Percentiles rank a stretch among this genome's conserved stretches.
Conservation (phyloP, 2,329 filamentous ascomycete genomes). For the Cytospora piceicola region DNA sequence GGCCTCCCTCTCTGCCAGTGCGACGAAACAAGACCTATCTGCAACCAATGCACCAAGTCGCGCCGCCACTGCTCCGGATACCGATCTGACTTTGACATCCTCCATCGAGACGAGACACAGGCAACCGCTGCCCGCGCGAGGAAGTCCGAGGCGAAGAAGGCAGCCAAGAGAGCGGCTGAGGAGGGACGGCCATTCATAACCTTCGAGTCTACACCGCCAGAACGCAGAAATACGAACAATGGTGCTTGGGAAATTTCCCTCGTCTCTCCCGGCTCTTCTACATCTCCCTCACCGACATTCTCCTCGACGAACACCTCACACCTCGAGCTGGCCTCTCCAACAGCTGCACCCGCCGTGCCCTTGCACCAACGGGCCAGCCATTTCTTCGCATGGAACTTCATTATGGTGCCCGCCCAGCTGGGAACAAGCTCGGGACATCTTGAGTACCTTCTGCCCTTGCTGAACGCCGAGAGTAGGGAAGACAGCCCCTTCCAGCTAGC, state of each 20-base stretch:
- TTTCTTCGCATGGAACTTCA: constrained; percentile 64
- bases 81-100: constrained; percentile 71
- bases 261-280: background rate
- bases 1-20: constrained; percentile 50
- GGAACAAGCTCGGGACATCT: constrained; percentile 55
- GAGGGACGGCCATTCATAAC: constrained; percentile 29
- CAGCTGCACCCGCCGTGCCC: constrained; percentile 48
- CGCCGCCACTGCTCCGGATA: constrained; percentile 68
- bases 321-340: constrained; percentile 33
- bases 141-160: constrained; percentile 56
- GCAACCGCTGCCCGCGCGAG: constrained; percentile 68
- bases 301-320: constrained; percentile 31
- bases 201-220: constrained; percentile 12
- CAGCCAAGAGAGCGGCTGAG: constrained; percentile 43
- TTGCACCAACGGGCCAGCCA: constrained; percentile 60
- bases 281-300: constrained; percentile 20
- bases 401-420: constrained; percentile 56
- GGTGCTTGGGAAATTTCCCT: background rate
- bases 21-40: constrained; percentile 68
- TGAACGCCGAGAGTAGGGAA: constrained; percentile 47
- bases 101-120: constrained; percentile 73
- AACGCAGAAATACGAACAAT: background rate
- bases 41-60: constrained; percentile 67
- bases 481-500: constrained; percentile 57
- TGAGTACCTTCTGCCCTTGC: constrained; percentile 61